phyloP scores from a whole-genome alignment of 106 monocot genomes.

The Dendrobium officinale region DNA sequence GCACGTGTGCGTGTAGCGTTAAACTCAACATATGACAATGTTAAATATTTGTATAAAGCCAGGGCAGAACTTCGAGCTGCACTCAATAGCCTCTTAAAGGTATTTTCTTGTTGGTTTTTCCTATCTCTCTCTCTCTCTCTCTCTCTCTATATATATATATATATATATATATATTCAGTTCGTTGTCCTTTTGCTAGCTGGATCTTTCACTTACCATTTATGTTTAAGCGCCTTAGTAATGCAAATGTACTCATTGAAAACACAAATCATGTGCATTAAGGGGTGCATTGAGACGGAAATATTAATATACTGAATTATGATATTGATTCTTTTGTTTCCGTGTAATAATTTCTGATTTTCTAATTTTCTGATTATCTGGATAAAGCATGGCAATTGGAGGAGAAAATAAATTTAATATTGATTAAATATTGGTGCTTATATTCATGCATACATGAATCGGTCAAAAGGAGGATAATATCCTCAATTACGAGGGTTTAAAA shows the following conservation, averaged over 20 bases:
- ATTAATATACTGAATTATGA: not conserved
- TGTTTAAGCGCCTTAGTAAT: not conserved
- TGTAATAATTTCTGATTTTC: not conserved
- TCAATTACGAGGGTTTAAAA: too few species aligned
- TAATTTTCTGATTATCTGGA: too few species aligned
- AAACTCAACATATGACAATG: conserved; percentile 52
- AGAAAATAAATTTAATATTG: too few species aligned
- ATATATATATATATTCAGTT: not conserved
- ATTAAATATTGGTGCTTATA: too few species aligned
- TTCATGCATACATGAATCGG: too few species aligned
- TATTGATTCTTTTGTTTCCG: not conserved
- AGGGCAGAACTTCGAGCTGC: conserved; percentile 76
- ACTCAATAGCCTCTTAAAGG: conserved; percentile 76
- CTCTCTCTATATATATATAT: too few species aligned
- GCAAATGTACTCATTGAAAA: not conserved
- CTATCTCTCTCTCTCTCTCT: too few species aligned
- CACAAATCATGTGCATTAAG: not conserved
- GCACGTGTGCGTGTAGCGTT: conserved; percentile 56
- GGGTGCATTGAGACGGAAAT: not conserved
- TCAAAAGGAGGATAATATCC: too few species aligned
- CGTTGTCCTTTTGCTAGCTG: not conserved
- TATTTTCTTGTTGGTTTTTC: conserved; percentile 8
- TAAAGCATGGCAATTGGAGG: too few species aligned
- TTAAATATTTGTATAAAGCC: conserved; percentile 75
- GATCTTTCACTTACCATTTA: not conserved